phyloP scores from a whole-genome alignment of 495 filamentous ascomycete species.

The Hypoxylon subgilvum region DNA sequence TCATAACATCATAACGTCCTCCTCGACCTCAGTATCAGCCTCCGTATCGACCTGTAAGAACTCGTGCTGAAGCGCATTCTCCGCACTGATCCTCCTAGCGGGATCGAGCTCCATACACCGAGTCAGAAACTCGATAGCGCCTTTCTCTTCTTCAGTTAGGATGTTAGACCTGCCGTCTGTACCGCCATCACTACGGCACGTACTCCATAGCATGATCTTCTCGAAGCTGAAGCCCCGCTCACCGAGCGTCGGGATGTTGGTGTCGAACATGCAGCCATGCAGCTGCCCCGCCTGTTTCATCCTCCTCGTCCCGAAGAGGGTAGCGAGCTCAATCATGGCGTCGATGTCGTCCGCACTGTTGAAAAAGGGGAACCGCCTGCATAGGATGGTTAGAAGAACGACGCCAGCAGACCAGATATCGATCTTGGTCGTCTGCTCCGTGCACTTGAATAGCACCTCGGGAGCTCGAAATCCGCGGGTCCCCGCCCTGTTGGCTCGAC shows the following conservation, averaged over 20 bases:
- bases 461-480: conserved; percentile 95
- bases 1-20: conserved; percentile 45
- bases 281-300: conserved; percentile 84
- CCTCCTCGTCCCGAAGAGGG: conserved; percentile 82
- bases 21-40: conserved; percentile 21
- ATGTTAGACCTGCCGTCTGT: conserved; percentile 47
- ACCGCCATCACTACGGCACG: conserved; percentile 60
- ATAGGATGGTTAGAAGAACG: conserved; percentile 88
- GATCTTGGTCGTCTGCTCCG: conserved; percentile 91
- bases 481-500: conserved; percentile 92
- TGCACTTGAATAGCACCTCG: conserved; percentile 97
- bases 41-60: conserved; percentile 63
- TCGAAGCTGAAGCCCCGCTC: conserved; percentile 82
- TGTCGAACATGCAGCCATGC: conserved; percentile 87
- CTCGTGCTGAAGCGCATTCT: conserved; percentile 73
- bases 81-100: conserved; percentile 69
- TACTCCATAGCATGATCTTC: conserved; percentile 94
- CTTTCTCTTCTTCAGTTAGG: conserved; percentile 65
- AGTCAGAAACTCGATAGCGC: conserved; percentile 69
- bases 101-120: conserved; percentile 78
- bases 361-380: conserved; percentile 94
- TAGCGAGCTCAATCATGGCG: conserved; percentile 94
- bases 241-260: conserved; percentile 87
- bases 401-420: conserved; percentile 98
- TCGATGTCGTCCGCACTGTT: conserved; percentile 96